Conservation (phyloP, 2,329 filamentous ascomycete species). For the Arthrobotrys sinensis region DNA sequence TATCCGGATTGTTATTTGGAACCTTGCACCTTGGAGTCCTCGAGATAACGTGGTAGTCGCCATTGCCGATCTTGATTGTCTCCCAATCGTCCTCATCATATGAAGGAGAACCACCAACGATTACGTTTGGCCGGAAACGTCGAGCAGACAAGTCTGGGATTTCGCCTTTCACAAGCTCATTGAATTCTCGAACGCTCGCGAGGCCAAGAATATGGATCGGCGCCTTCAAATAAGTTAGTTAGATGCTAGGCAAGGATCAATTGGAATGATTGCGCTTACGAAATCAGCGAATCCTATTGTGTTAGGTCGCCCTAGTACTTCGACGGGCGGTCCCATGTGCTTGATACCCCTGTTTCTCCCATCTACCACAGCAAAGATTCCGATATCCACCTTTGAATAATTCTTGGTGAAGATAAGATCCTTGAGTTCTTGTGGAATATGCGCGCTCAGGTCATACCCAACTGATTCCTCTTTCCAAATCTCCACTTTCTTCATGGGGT, state of each 20-base stretch:
- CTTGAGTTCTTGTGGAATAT: conserved; percentile 66
- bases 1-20: conserved; percentile 58
- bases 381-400: conserved; percentile 69
- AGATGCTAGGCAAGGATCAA: neutral
- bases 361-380: conserved; percentile 78
- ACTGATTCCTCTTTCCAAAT: conserved; percentile 76
- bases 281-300: conserved; percentile 79
- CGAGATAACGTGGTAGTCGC: conserved; percentile 53
- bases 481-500: conserved; percentile 74
- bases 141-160: conserved; percentile 73
- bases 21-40: conserved; percentile 58
- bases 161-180: conserved; percentile 72
- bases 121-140: conserved; percentile 81
- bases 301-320: conserved; percentile 76
- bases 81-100: conserved; percentile 82
- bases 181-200: conserved; percentile 76
- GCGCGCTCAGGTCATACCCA: conserved; percentile 69
- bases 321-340: conserved; percentile 74
- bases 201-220: conserved; percentile 79
- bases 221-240: conserved; percentile 70
- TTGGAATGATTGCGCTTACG: conserved; percentile 67
- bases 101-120: conserved; percentile 76
- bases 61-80: conserved; percentile 68
- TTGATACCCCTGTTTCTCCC: conserved; percentile 74
- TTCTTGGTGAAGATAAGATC: conserved; percentile 58